Evolutionary conservation across 306 rosid species (phyloP), one percentile per base, ranked within the genome.

Genomic region (Prinsepia uniflora): DNA sequence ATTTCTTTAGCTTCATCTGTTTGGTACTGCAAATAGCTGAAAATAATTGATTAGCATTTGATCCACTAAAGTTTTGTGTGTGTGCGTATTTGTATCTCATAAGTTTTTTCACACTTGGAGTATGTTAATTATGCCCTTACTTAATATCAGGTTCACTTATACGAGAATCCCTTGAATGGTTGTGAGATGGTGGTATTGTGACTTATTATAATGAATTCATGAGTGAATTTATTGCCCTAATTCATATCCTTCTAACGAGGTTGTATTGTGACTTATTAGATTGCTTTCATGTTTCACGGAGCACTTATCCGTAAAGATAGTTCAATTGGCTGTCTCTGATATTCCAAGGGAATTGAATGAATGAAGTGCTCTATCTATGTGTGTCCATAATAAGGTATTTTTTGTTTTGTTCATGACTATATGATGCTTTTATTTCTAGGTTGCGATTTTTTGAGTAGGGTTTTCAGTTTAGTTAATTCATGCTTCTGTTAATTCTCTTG

Each of bases 151-250:
- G 98, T 93, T 72, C 98, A 93, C 79, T 79, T 93, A 75, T 90
- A 93, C 12, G 98, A 93, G 81, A 89, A 93, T 83, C 98, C 90
- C 62, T 81, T 93, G 82, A 90, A 77, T 79, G 98, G 98, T 76
- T 87, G 97, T 78, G 98, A 93, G 82, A 80, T 88, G 80, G 98
- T 93, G 73, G 98, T 97, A 90, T 97, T 93, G 85, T 67, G 98
- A n/a, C n/a, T n/a, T 65, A 41, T 53, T 50, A 49, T 18, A 61
- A 56, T 81, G 41, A 43, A 62, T 71, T 76, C 56, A 48, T 47
- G 34, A 72, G 69, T 14, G 57, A 63, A 42, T 46, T 68, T 39
- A 39, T 50, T 54, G 70, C 70, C 63, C 36, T 44, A 65, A 17
- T 67, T 52, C 52, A 77, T 30, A 68, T 63, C n/a, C 49, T 59